phyloP scores from a whole-genome alignment of 228 moss, liverwort and hornwort genomes.

The Sphagnum fallax region DNA sequence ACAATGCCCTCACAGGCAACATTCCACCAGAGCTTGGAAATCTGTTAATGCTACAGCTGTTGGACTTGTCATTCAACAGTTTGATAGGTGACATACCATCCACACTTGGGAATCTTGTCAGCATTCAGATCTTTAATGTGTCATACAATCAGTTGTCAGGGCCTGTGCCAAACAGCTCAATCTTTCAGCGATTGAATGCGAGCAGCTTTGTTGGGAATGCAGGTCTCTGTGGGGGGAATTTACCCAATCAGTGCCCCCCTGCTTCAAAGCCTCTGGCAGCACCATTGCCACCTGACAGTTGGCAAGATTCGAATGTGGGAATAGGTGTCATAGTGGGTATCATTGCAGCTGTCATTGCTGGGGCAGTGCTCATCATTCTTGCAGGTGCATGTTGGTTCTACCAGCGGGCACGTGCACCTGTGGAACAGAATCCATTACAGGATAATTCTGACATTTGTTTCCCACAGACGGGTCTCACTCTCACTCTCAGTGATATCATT shows the following conservation, averaged over 20 bases:
- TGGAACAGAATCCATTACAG: conserved; percentile 19
- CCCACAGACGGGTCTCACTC: conserved; percentile 22
- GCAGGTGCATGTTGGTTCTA: conserved; percentile 58
- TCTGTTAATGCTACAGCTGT: conserved; percentile 43
- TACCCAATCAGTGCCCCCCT: conserved; percentile 12
- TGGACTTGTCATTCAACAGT: conserved; percentile 66
- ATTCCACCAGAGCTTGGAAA: conserved; percentile 55
- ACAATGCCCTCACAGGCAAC: conserved; percentile 64
- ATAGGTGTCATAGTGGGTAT: conserved; percentile 38
- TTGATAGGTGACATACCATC: conserved; percentile 50
- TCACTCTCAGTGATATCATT: conserved; percentile 28
- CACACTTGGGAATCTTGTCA: conserved; percentile 30
- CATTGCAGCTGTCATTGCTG: conserved; percentile 39
- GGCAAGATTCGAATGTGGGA: conserved; percentile 25
- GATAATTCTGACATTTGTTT: conserved; percentile 25
- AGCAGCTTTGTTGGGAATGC: conserved; percentile 60
- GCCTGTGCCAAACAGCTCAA: conserved; percentile 34
- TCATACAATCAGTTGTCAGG: conserved; percentile 74
- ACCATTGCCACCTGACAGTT: conserved; percentile 11
- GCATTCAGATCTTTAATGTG: conserved; percentile 64
- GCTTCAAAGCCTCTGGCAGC: conserved; percentile 10
- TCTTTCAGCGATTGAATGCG: conserved; percentile 38
- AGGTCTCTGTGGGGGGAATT: conserved; percentile 42
- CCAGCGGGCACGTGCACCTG: conserved; percentile 14
- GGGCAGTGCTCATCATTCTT: conserved; percentile 40